A percentile compares a stretch with the other conserved stretches of the same genome.
Evolutionary conservation across 345 rosid genomes (phyloP).

Genomic region (Boechera divaricarpa): DNA sequence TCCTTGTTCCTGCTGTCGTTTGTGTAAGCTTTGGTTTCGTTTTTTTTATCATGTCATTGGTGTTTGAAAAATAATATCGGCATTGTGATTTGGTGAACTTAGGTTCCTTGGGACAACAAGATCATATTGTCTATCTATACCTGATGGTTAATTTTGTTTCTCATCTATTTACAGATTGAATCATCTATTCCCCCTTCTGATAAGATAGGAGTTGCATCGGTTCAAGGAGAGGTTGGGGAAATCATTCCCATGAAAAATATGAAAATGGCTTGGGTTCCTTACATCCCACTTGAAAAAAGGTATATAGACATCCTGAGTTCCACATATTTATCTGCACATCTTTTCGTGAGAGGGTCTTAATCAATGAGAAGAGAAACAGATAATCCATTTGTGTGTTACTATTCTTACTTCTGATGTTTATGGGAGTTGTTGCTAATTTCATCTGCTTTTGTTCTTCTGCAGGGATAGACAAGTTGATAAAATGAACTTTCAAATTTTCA

Average conservation of each 20-base stretch:
- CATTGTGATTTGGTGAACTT: not conserved
- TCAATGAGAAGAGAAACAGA: conserved; percentile 3
- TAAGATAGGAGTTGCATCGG: conserved; percentile 84
- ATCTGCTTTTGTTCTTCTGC: conserved; percentile 41
- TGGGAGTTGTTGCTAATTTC: conserved; percentile 24
- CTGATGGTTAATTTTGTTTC: not conserved
- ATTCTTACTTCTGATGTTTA: not conserved
- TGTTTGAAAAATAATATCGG: not conserved
- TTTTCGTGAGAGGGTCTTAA: conserved; percentile 28
- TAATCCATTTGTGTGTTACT: not conserved
- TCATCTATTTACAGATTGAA: conserved; percentile 55
- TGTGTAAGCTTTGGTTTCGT: conserved; percentile 63
- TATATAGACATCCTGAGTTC: conserved; percentile 29
- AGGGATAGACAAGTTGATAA: conserved; percentile 78
- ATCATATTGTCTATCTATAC: conserved; percentile 4
- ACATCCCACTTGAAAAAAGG: conserved; percentile 82
- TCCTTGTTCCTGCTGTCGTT: conserved; percentile 70
- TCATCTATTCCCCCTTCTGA: conserved; percentile 91
- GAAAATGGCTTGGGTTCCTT: conserved; percentile 98
- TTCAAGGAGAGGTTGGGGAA: conserved; percentile 73
- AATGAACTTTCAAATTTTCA: conserved; percentile 65
- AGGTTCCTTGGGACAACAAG: not conserved
- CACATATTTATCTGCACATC: not conserved
- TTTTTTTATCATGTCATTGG: not conserved
- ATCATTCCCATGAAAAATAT: conserved; percentile 87